Evolutionary conservation across 805 yeast species (phyloP).

Genomic region (Wickerhamiella allomyrinae): DNA sequence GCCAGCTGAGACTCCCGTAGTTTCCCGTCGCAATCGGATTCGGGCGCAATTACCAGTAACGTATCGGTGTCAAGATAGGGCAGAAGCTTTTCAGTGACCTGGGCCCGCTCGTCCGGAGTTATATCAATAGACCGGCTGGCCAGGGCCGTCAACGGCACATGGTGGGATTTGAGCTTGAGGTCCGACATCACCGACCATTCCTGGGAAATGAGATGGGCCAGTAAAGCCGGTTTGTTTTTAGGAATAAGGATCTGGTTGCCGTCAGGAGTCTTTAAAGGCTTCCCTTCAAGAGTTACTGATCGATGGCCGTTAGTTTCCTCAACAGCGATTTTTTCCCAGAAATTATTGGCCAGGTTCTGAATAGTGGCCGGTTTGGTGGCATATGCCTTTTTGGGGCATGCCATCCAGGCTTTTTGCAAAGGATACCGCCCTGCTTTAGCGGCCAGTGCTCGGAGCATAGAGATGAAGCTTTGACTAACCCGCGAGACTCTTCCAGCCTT

Average conservation of each 20-base stretch:
- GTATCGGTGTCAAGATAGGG: conserved; percentile 92
- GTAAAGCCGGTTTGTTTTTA: conserved; percentile 25
- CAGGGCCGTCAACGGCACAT: conserved; percentile 77
- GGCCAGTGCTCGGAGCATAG: no score
- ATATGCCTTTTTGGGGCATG: no score
- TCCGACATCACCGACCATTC: conserved; percentile 72
- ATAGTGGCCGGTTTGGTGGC: neutral
- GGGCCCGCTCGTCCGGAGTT: conserved; percentile 38
- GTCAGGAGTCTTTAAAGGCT: conserved; percentile 69
- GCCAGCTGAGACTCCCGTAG: conserved; percentile 70
- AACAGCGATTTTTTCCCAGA: conserved; percentile 66
- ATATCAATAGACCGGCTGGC: conserved; percentile 80
- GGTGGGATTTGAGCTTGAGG: conserved; percentile 55
- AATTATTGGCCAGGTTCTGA: conserved; percentile 31
- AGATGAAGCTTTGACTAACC: no score
- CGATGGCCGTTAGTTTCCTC: conserved; percentile 25
- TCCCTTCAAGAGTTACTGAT: conserved; percentile 54
- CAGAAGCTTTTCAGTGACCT: conserved; percentile 45
- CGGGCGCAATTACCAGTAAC: conserved; percentile 70
- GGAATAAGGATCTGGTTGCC: conserved; percentile 64
- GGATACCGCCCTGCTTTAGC: no score
- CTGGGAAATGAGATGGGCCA: conserved; percentile 65
- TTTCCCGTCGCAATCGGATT: conserved; percentile 65
- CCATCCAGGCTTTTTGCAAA: no score
- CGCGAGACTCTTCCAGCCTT: no score